These are phyloP conservation scores for Pseudogymnoascus sp. DNA, from an alignment of 2,329 filamentous ascomycete species.

Conservation along the genomic window DNA sequence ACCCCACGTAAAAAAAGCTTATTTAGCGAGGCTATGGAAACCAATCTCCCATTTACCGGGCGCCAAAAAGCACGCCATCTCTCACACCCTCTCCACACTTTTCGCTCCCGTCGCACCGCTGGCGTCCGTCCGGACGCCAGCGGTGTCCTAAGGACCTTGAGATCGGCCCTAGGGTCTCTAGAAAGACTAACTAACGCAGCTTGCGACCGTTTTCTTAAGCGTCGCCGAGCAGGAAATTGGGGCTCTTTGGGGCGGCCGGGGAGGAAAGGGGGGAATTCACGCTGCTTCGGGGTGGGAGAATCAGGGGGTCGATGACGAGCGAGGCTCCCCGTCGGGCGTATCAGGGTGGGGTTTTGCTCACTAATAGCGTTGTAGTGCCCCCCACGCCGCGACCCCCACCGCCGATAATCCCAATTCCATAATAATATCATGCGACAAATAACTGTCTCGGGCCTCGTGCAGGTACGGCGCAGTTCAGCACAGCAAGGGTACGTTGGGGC, in stretches of 20 bases:
- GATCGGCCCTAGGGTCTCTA: not conserved
- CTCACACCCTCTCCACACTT: not conserved
- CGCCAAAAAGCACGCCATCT: not conserved
- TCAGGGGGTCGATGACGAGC: not conserved
- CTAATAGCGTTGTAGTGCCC: slow-evolving; percentile 6
- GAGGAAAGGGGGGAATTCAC: not conserved
- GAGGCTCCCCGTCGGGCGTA: not conserved
- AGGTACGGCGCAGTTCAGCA: slow-evolving; percentile 2
- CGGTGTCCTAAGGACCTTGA: not conserved
- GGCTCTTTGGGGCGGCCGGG: not conserved
- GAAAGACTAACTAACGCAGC: not conserved
- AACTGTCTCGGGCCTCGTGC: slow-evolving; percentile 7
- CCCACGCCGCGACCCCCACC: slow-evolving; percentile 3
- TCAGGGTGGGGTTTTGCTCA: slow-evolving; percentile 3
- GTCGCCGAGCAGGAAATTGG: not conserved
- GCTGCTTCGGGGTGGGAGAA: not conserved
- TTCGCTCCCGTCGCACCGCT: not conserved
- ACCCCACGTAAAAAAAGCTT: slow-evolving; percentile 5
- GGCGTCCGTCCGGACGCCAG: too few species aligned
- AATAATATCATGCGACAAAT: slow-evolving; percentile 6
- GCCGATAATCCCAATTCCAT: slow-evolving; percentile 4
- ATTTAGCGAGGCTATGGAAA: not conserved
- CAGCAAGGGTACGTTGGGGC: not conserved
- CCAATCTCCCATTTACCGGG: not conserved
- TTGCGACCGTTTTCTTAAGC: not conserved